These are phyloP conservation scores for Microsporum canis DNA, from an alignment of 2,329 filamentous ascomycete species.

Conservation along the genomic window DNA sequence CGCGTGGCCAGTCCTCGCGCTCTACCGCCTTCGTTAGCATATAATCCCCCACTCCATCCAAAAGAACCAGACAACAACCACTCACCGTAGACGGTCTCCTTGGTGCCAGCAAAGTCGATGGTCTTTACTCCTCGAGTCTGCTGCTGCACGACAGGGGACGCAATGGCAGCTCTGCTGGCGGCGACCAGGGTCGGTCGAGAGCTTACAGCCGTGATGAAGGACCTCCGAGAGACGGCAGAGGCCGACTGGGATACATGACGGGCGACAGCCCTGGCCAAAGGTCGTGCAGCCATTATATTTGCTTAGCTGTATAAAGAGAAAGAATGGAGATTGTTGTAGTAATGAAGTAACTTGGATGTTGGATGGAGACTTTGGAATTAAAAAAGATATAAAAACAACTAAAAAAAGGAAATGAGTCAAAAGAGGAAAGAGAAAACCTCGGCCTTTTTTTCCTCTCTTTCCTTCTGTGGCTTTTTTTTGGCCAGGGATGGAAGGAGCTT, in stretches of 20 bases:
- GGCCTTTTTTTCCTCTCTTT: not conserved
- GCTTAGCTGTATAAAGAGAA: slow-evolving; percentile 8
- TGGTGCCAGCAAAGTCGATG: slow-evolving; percentile 92
- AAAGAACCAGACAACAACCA: slow-evolving; percentile 9
- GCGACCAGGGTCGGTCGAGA: slow-evolving; percentile 40
- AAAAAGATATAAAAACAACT: slow-evolving; percentile 11
- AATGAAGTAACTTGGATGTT: not conserved
- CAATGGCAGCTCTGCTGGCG: slow-evolving; percentile 34
- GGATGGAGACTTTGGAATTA: not conserved
- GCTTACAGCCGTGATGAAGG: slow-evolving; percentile 45
- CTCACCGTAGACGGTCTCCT: slow-evolving; percentile 89
- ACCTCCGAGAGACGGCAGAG: slow-evolving; percentile 43
- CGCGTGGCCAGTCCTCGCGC: slow-evolving; percentile 94
- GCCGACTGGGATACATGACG: slow-evolving; percentile 40
- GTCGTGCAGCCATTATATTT: slow-evolving; percentile 38
- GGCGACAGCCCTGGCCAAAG: slow-evolving; percentile 45
- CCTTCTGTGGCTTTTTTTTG: not conserved
- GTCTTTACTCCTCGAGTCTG: slow-evolving; percentile 86
- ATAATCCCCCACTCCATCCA: not conserved
- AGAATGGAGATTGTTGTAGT: not conserved
- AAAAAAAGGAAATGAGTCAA: slow-evolving; percentile 9
- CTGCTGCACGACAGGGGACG: slow-evolving; percentile 50
- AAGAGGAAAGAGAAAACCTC: not conserved
- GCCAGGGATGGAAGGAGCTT: not conserved
- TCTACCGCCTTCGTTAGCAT: slow-evolving; percentile 44